Percentiles rank a stretch among this genome's conserved stretches.
These are phyloP conservation scores for Leishmania martiniquensis DNA, from an alignment of 208 protist genomes.

Conservation along the genomic window DNA sequence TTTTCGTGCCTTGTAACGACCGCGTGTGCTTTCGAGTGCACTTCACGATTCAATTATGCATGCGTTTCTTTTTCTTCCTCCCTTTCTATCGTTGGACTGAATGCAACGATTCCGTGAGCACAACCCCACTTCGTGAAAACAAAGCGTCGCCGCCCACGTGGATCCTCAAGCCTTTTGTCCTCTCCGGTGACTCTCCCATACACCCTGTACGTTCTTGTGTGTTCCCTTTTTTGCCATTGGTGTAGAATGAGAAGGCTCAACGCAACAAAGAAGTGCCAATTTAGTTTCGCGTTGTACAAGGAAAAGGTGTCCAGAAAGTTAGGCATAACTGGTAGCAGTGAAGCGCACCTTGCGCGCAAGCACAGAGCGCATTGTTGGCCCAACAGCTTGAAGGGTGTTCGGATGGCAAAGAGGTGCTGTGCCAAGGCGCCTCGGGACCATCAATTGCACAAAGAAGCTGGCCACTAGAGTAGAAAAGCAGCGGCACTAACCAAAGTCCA, in stretches of 20 bases:
- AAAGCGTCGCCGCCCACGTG: background rate
- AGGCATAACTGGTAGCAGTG: background rate
- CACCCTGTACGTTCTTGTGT: constrained; percentile 1
- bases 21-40: background rate
- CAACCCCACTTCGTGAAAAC: background rate
- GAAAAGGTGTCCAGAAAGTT: background rate
- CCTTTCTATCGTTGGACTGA: background rate
- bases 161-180: background rate
- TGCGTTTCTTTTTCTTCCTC: no score
- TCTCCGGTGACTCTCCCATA: background rate
- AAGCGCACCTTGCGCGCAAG: background rate
- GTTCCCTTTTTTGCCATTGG: background rate
- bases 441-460: background rate
- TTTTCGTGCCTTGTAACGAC: background rate
- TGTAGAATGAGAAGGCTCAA: background rate
- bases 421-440: background rate
- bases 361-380: background rate
- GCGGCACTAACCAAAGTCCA: background rate
- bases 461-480: background rate
- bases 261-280: background rate
- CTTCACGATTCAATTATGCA: background rate
- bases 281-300: background rate
- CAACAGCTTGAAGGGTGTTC: background rate
- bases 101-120: background rate
- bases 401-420: background rate